Conservation (phyloP, 768 basidiomycete species). For the Mycena pura region DNA sequence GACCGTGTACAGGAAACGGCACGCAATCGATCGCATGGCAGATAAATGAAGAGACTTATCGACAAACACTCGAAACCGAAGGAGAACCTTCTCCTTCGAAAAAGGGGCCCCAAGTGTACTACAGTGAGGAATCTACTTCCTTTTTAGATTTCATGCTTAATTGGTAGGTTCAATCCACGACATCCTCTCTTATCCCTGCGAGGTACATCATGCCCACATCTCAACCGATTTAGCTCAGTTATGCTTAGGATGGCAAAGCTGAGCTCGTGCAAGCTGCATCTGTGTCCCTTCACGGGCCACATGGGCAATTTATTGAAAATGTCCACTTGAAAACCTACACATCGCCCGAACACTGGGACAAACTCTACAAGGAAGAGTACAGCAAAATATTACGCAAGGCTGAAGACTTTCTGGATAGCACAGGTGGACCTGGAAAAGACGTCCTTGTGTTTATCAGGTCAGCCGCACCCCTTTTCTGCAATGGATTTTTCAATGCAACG, state of each 20-base stretch:
- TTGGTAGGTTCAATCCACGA: conserved; percentile 81
- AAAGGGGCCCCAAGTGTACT: conserved; percentile 72
- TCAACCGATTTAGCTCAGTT: not conserved
- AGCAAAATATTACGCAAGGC: conserved; percentile 69
- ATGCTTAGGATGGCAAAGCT: conserved; percentile 76
- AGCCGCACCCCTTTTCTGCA: conserved; percentile 12
- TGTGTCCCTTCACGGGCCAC: conserved; percentile 74
- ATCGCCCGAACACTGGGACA: conserved; percentile 72
- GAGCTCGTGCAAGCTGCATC: conserved; percentile 87
- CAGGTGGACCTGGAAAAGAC: conserved; percentile 69
- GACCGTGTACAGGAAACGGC: conserved; percentile 72
- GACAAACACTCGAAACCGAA: conserved; percentile 65
- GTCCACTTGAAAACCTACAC: conserved; percentile 80
- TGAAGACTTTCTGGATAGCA: conserved; percentile 69
- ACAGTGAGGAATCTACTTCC: conserved; percentile 45
- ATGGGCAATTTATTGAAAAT: conserved; percentile 90
- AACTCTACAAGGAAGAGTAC: conserved; percentile 74
- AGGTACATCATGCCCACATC: conserved; percentile 53
- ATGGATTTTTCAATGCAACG: not conserved
- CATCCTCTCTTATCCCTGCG: conserved; percentile 90
- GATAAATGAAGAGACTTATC: conserved; percentile 87
- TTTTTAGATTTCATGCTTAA: not conserved
- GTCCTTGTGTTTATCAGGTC: conserved; percentile 89
- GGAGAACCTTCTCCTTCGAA: conserved; percentile 42
- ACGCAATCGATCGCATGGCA: conserved; percentile 93